phyloP scores from a whole-genome alignment of 1,284 basidiomycete species.

The Neonothopanus nambi region DNA sequence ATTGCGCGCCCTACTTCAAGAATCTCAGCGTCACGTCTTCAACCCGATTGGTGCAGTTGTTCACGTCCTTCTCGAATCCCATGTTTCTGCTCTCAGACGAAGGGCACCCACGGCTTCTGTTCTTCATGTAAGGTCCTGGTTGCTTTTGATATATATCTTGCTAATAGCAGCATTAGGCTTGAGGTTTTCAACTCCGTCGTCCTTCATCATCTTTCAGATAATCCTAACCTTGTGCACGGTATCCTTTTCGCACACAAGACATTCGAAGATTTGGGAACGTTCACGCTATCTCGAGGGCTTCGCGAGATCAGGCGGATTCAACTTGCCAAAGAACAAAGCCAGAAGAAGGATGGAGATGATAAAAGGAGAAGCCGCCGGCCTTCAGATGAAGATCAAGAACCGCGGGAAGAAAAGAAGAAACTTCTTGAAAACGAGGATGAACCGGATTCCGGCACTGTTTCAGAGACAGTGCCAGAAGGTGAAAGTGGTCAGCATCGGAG shows the following conservation, averaged over 20 bases:
- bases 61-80: slow-evolving; percentile 88
- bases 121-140: slow-evolving; percentile 76
- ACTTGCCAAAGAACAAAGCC: slow-evolving; percentile 62
- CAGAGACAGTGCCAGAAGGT: slow-evolving; percentile 7
- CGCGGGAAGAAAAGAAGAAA: slow-evolving; percentile 63
- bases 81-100: slow-evolving; percentile 90
- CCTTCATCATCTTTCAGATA: slow-evolving; percentile 68
- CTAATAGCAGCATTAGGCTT: slow-evolving; percentile 50
- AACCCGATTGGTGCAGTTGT: slow-evolving; percentile 82
- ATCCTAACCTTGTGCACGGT: slow-evolving; percentile 87
- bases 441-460: slow-evolving; percentile 18
- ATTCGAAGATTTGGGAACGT: slow-evolving; percentile 87
- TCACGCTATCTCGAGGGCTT: slow-evolving; percentile 81
- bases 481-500: slow-evolving; percentile 1
- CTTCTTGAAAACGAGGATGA: slow-evolving; percentile 51
- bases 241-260: slow-evolving; percentile 79
- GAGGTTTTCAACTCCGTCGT: slow-evolving; percentile 90
- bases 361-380: slow-evolving; percentile 39
- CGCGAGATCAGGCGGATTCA: slow-evolving; percentile 81
- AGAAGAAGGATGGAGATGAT: slow-evolving; percentile 32
- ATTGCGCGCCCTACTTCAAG: slow-evolving; percentile 84
- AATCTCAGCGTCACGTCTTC: slow-evolving; percentile 82
- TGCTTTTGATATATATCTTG: background rate
- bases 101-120: slow-evolving; percentile 88
- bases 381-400: slow-evolving; percentile 34